Base-by-base conservation (phyloP, 176 grass and related monocot species). In the Tuctoria greenei region DNA sequence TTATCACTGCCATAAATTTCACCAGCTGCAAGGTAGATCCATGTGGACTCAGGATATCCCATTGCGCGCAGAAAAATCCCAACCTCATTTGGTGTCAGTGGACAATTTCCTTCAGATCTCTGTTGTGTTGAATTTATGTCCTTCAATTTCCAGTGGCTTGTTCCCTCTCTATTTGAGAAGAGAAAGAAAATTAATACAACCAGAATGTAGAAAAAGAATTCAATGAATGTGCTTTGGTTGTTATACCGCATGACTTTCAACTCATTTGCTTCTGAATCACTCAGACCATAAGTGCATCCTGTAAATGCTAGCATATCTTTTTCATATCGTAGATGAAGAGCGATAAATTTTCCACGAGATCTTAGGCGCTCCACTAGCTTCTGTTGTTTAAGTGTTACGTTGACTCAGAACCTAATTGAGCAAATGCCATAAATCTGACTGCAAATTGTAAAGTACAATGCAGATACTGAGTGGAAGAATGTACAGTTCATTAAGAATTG, bases 241-340 rank as follows among this genome's bases (percentile, higher is more conserved):
- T 26, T 58, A 25, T 77, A 92, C 95, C 95, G 84, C 91, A 98
- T 84, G 67, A 86, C 74, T 90, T 67, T 87, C 61, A 98, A 72
- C 51, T 98, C 91, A 46, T 90, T 85, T 61, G 84, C 91, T 94
- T 98, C 91, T 0, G 45, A 79, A 57, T 90, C 75, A 84, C 71
- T 84, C 73, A 98, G 71, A 69, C 86, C 84, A 57, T 84, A 86
- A 49, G 88, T 94, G 66, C 95, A 98, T 14, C 91, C 95, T 0
- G 91, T 97, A 80, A 97, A 97, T 69, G 95, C 90, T 66, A 98
- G 91, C 95, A 98, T 90, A 82, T 98, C 95, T 70, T 94, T 98
- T 58, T 98, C 91, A 88, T 92, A 98, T 72, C 95, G 88, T 43
- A 94, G 84, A 94, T 98, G 95, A 88, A 94, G 91, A 44, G 95